Percentiles rank a stretch among this genome's conserved stretches.
Conservation (phyloP, 2,329 filamentous ascomycete genomes). For the Colletotrichum cereale region DNA sequence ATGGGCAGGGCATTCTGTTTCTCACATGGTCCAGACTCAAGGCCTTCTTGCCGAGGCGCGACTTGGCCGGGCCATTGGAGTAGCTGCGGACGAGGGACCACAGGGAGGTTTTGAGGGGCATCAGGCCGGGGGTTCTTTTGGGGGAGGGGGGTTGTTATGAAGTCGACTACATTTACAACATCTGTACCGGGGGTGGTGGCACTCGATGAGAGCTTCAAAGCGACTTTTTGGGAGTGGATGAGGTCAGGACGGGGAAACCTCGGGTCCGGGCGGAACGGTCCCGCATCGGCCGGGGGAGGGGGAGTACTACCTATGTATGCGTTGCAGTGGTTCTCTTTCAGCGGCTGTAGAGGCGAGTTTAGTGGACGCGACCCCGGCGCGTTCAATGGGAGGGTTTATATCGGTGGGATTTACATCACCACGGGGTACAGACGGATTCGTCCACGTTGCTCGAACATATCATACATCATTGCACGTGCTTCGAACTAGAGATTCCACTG, state of each 20-base stretch:
- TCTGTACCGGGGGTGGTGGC: conserved; percentile 11
- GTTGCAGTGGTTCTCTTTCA: background rate
- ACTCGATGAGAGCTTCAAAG: conserved; percentile 1
- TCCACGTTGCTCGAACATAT: background rate
- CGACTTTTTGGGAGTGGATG: conserved; percentile 37
- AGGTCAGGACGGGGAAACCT: conserved; percentile 38
- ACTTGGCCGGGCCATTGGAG: conserved; percentile 51
- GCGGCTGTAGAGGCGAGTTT: background rate
- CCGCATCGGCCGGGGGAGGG: background rate
- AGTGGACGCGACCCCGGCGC: conserved; percentile 24
- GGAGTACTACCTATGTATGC: too few species aligned
- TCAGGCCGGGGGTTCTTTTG: background rate
- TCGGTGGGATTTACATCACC: background rate
- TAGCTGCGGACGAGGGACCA: conserved; percentile 49
- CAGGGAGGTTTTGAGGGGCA: conserved; percentile 26
- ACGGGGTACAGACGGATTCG: background rate
- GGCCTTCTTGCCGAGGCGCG: conserved; percentile 54
- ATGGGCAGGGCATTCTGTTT: conserved; percentile 22
- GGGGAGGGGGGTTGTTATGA: background rate
- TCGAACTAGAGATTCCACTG: background rate
- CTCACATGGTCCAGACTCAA: conserved; percentile 72
- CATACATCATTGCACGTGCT: background rate
- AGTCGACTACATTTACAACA: conserved; percentile 35
- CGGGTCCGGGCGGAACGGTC: conserved; percentile 11
- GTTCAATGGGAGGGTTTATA: background rate